Evolutionary conservation across 345 rosid genomes (phyloP).

Genomic region (Populus davidiana): DNA sequence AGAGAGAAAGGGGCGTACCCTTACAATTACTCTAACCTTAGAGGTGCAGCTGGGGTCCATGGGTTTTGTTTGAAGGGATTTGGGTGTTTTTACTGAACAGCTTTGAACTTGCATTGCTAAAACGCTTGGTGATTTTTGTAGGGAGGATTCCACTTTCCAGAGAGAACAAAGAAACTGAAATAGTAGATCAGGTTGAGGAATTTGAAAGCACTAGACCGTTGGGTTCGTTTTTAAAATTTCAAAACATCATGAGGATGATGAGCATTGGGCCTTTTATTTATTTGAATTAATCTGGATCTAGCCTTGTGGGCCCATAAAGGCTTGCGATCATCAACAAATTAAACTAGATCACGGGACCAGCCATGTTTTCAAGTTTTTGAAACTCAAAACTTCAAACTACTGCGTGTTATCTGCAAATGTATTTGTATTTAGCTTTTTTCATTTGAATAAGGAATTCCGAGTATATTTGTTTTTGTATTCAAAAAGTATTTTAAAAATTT

Average conservation of each 20-base stretch:
- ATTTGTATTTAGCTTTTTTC: too few relatives aligned
- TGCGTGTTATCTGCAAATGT: too few relatives aligned
- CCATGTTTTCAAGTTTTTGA: too few relatives aligned
- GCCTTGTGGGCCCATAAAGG: not conserved
- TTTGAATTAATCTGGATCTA: not conserved
- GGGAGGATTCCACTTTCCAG: not conserved
- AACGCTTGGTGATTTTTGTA: not conserved
- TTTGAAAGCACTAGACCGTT: not conserved
- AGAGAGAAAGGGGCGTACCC: conserved; percentile 76
- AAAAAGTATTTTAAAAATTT: too few relatives aligned
- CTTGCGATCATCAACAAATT: too few relatives aligned
- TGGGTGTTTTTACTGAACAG: conserved; percentile 5
- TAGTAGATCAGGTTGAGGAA: not conserved
- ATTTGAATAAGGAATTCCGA: too few relatives aligned
- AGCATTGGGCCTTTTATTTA: not conserved
- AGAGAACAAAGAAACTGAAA: not conserved
- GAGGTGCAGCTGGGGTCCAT: conserved; percentile 29
- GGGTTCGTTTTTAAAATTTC: not conserved
- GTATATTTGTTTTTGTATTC: too few relatives aligned
- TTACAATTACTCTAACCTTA: conserved; percentile 56
- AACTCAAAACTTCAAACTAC: too few relatives aligned
- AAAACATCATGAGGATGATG: not conserved
- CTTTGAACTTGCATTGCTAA: conserved; percentile 27
- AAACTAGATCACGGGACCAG: too few relatives aligned
- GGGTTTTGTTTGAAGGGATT: conserved; percentile 20